Evolutionary conservation across 2,329 filamentous ascomycete species (phyloP), one percentile per base, ranked within the genome.

Genomic region (Zopfia rhizophila): DNA sequence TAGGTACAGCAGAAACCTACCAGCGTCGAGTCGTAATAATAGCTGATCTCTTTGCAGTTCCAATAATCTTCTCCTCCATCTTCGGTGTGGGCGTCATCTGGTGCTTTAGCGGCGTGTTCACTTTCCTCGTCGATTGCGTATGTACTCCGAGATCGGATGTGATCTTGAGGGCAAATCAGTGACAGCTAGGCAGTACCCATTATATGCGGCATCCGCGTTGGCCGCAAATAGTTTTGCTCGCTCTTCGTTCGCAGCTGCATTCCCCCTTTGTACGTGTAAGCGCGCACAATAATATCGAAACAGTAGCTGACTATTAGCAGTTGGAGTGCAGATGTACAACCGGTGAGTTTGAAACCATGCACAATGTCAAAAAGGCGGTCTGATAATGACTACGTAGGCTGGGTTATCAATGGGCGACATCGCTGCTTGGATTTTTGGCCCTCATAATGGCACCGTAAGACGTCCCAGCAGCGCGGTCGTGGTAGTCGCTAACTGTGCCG

Each of bases 21-120:
- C 53, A 52, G 45, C 39, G 44, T 55, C 50, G 52, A 57, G 41
- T 56, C 38, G 59, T 49, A 61, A 65, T 58, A 42, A 60, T 58
- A 58, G 60, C 66, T 72, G 56, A 71, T 60, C 51, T 63, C 51
- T 48, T 64, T 45, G 58, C 66, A 76, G 77, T 77, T 46, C 77
- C 77, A 56, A 78, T 79, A 58, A 68, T 79, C 45, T 80, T 79
- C 58, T 75, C 71, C 32, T 70, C 55, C 38, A 47, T 80, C 16
- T 79, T 79, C 60, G 76, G 75, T 12, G 56, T 74, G 46, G 75
- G 89, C 39, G 87, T 84, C 41, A 82, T 96, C 49, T 82, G 95
- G 46, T 84, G 88, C 21, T 97, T 90, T 72, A 87, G 84, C 45
- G 90, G 91, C 39, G 84, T 95, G 56, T 96, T 96, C 71, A 95